Conservation (phyloP, 2,329 filamentous ascomycete genomes). For the Orbilia oligospora region DNA sequence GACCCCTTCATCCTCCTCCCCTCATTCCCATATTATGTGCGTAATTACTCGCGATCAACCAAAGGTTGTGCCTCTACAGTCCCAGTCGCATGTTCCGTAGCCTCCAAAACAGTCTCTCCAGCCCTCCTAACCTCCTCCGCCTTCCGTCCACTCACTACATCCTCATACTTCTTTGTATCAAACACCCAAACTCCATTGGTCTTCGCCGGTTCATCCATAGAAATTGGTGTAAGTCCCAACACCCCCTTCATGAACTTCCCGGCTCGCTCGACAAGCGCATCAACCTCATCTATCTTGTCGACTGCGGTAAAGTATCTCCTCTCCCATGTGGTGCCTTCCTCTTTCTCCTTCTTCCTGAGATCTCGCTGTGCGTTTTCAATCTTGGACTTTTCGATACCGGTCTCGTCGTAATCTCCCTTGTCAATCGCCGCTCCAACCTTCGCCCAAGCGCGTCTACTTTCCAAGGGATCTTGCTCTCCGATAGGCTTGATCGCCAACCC, state of each 20-base stretch:
- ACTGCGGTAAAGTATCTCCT: slow-evolving; percentile 82
- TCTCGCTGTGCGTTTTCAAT: slow-evolving; percentile 91
- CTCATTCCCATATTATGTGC: background rate
- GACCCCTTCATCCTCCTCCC: no score
- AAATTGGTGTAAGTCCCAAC: slow-evolving; percentile 63
- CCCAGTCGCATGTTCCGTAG: slow-evolving; percentile 38
- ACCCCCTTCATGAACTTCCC: slow-evolving; percentile 64
- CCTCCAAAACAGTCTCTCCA: slow-evolving; percentile 42
- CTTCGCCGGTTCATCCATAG: slow-evolving; percentile 73
- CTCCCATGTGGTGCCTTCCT: slow-evolving; percentile 83
- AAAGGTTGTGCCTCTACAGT: slow-evolving; percentile 36
- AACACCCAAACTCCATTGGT: slow-evolving; percentile 81
- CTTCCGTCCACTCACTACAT: slow-evolving; percentile 34
- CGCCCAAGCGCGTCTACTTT: slow-evolving; percentile 88
- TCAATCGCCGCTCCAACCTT: slow-evolving; percentile 86
- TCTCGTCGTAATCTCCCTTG: slow-evolving; percentile 85
- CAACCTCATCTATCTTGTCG: slow-evolving; percentile 69
- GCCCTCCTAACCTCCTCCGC: slow-evolving; percentile 39
- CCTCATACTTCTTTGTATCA: slow-evolving; percentile 68
- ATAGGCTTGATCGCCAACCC: slow-evolving; percentile 80
- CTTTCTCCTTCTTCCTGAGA: slow-evolving; percentile 79
- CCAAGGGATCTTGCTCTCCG: slow-evolving; percentile 85
- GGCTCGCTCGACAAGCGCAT: slow-evolving; percentile 68
- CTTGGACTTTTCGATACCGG: slow-evolving; percentile 83
- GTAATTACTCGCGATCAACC: slow-evolving; percentile 25